Conservation (phyloP, 2,329 filamentous ascomycete genomes). For the Fusarium burgessii region DNA sequence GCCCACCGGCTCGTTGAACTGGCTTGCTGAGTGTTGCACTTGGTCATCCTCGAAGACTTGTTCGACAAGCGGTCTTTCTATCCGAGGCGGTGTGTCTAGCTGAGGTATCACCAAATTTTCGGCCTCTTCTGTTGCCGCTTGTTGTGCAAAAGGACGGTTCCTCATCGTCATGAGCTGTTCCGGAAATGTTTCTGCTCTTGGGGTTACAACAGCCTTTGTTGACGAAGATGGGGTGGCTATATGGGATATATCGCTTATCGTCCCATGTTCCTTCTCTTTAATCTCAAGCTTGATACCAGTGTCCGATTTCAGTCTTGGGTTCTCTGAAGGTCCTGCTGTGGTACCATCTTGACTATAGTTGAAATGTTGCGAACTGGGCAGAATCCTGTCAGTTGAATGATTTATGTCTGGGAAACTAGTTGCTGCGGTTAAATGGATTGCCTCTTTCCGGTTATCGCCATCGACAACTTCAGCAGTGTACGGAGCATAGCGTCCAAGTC, state of each 20-base stretch:
- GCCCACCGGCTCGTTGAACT: slow-evolving; percentile 37
- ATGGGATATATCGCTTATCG: slow-evolving; percentile 40
- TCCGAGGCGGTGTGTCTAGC: slow-evolving; percentile 41
- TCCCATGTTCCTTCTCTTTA: slow-evolving; percentile 8
- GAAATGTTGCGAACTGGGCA: slow-evolving; percentile 2
- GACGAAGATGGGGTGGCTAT: slow-evolving; percentile 44
- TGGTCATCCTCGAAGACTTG: slow-evolving; percentile 13
- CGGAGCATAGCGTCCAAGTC: slow-evolving; percentile 76
- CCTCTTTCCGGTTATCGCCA: neutral
- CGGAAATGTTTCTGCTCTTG: slow-evolving; percentile 18
- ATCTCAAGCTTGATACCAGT: slow-evolving; percentile 4
- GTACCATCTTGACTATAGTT: slow-evolving; percentile 1
- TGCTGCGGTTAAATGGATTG: neutral
- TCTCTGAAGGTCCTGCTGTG: slow-evolving; percentile 1
- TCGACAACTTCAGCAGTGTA: slow-evolving; percentile 17
- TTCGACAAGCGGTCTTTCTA: neutral
- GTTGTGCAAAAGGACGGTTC: slow-evolving; percentile 17
- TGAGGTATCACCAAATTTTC: slow-evolving; percentile 54
- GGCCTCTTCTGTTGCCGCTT: slow-evolving; percentile 54
- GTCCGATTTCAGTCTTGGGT: neutral
- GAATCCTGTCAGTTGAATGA: slow-evolving; percentile 1
- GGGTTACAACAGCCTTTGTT: slow-evolving; percentile 27
- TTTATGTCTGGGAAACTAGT: neutral
- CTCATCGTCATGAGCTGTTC: slow-evolving; percentile 31
- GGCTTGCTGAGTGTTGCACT: slow-evolving; percentile 1